Evolutionary conservation across 2,329 filamentous ascomycete species (phyloP).

Genomic region (Mollisia scopiformis): DNA sequence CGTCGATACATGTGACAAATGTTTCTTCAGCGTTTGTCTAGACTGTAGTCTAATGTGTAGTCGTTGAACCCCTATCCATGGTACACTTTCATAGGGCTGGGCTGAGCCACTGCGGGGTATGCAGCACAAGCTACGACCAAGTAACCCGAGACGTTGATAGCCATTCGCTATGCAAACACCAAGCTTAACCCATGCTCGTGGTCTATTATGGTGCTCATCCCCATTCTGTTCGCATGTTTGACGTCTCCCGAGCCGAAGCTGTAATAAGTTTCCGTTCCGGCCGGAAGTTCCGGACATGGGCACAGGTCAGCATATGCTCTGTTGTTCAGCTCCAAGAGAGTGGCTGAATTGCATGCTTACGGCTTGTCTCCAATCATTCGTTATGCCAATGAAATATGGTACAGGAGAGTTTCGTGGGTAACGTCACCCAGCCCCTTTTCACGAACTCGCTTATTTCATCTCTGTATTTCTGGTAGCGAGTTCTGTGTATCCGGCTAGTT

Average conservation of each 20-base stretch:
- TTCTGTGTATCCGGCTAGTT: no score
- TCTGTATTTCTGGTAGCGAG: no score
- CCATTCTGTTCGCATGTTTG: not conserved
- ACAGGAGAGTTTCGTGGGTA: no score
- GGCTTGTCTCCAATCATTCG: not conserved
- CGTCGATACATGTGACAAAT: no score
- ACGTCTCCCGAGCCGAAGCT: not conserved
- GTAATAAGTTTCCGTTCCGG: not conserved
- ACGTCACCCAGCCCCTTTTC: not conserved
- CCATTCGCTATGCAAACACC: not conserved
- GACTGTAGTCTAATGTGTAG: no score
- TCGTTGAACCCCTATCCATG: no score
- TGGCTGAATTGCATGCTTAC: not conserved
- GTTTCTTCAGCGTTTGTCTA: no score
- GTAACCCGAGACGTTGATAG: not conserved
- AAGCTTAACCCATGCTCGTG: not conserved
- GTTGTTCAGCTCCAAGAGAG: not conserved
- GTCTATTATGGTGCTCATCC: not conserved
- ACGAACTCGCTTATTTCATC: not conserved
- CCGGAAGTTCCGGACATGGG: not conserved
- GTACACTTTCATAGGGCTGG: not conserved
- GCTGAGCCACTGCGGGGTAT: not conserved
- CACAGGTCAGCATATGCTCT: not conserved
- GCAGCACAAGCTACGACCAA: not conserved
- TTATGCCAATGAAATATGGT: no score